Conservation (phyloP, 192 early-diverging fungal genomes). For the Gryganskiella cystojenkinii region DNA sequence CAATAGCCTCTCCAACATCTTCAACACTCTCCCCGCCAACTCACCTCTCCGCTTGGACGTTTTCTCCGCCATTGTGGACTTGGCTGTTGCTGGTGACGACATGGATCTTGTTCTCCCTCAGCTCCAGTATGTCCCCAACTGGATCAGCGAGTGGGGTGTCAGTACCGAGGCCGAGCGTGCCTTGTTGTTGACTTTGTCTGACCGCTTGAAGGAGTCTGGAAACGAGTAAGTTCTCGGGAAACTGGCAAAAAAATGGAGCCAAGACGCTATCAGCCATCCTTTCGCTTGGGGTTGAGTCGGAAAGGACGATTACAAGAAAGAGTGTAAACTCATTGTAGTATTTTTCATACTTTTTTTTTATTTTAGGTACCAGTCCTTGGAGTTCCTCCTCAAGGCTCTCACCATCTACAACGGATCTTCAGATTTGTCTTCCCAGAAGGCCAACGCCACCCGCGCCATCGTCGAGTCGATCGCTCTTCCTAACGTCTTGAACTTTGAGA, state of each 20-base stretch:
- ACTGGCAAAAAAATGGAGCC: too few species aligned
- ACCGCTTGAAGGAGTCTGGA: conserved; percentile 68
- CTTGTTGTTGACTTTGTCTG: conserved; percentile 71
- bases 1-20: conserved; percentile 81
- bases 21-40: conserved; percentile 76
- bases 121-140: conserved; percentile 70
- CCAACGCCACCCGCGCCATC: conserved; percentile 73
- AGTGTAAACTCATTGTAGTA: not conserved
- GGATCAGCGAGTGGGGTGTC: conserved; percentile 78
- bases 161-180: conserved; percentile 63
- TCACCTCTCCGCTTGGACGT: conserved; percentile 70
- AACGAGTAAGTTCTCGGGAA: conserved; percentile 61
- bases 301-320: not conserved
- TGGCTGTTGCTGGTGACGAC: conserved; percentile 77
- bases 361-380: conserved; percentile 56
- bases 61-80: conserved; percentile 79
- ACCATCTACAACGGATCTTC: conserved; percentile 62
- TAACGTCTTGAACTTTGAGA: conserved; percentile 82
- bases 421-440: conserved; percentile 56
- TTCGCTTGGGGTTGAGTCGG: not conserved
- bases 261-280: conserved; percentile 7
- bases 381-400: conserved; percentile 77
- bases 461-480: conserved; percentile 71
- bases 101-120: conserved; percentile 74
- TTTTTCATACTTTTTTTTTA: not conserved